phyloP scores from a whole-genome alignment of 2,329 filamentous ascomycete genomes.

The Cytospora mali region DNA sequence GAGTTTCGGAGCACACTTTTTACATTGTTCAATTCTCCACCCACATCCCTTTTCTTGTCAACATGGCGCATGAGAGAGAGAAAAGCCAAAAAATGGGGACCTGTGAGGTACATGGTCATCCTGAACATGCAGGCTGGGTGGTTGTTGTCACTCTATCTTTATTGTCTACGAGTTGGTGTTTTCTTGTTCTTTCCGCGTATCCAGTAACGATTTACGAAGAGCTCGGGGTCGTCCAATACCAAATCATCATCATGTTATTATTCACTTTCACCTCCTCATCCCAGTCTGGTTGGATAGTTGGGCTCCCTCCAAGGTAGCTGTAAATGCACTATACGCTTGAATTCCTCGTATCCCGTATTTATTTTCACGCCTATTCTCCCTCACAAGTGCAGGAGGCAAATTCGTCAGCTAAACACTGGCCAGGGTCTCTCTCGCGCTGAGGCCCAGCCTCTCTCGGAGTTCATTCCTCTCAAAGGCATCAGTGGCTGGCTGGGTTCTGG shows the following conservation, averaged over 20 bases:
- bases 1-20: background rate
- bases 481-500: background rate
- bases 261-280: background rate
- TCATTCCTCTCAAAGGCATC: background rate
- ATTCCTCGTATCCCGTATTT: background rate
- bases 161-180: background rate
- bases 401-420: background rate
- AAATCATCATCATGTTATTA: background rate
- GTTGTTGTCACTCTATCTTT: background rate
- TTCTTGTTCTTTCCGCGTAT: background rate
- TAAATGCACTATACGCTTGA: background rate
- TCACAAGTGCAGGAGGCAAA: background rate
- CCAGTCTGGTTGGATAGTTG: too few relatives aligned
- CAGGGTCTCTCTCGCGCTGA: background rate
- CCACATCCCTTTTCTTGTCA: background rate
- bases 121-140: background rate
- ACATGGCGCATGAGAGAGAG: background rate
- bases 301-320: background rate
- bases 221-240: background rate
- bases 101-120: background rate
- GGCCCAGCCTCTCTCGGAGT: background rate
- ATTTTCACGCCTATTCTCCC: background rate
- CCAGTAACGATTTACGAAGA: background rate
- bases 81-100: background rate
- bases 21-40: background rate